These are phyloP conservation scores for Arctium lappa DNA, from an alignment of 129 eudicot genomes.

Conservation along the genomic window DNA sequence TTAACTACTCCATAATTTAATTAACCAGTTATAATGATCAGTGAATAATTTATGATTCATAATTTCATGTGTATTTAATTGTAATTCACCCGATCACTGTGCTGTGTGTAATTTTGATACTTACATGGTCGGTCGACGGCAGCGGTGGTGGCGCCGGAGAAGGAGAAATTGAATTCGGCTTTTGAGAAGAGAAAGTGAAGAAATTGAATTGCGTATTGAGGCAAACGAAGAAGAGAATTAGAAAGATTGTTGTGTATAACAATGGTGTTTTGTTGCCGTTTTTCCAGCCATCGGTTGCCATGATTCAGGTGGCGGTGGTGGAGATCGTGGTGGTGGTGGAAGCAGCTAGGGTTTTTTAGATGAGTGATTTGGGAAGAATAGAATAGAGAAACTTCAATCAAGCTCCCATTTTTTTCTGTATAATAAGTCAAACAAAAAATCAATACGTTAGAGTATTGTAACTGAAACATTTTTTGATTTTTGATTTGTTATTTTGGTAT, in stretches of 20 bases:
- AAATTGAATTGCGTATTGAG: constrained; percentile 39
- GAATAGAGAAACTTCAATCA: not conserved
- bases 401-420: not conserved
- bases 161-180: constrained; percentile 1
- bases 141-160: constrained; percentile 22
- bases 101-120: not conserved
- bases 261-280: constrained; percentile 20
- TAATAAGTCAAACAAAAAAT: not conserved
- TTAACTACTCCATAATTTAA: no score
- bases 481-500: not conserved
- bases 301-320: not conserved
- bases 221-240: constrained; percentile 39
- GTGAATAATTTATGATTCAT: not conserved
- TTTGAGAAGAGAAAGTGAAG: constrained; percentile 29
- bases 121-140: constrained; percentile 17
- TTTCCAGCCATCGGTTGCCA: constrained; percentile 25
- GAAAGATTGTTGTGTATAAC: constrained; percentile 32
- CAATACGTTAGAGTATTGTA: not conserved
- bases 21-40: no score
- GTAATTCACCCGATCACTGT: not conserved
- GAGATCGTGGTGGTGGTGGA: not conserved
- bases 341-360: constrained; percentile 33
- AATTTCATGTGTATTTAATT: not conserved
- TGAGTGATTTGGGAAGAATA: constrained; percentile 15
- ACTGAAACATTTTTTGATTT: not conserved